Evolutionary conservation across 2,329 filamentous ascomycete species (phyloP).

Genomic region (Cladosporium phlei): DNA sequence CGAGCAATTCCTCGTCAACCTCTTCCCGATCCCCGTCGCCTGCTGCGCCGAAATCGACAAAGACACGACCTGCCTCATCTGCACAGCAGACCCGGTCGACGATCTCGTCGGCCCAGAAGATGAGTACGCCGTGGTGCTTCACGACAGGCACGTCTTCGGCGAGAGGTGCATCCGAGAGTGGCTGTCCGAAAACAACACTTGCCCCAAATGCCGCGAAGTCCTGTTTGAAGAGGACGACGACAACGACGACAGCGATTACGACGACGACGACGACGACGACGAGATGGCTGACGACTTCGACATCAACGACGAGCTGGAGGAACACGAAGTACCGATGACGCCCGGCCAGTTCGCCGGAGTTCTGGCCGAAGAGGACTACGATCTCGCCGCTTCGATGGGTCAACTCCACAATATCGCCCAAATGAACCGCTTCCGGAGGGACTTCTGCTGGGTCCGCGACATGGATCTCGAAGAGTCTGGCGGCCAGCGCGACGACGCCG

Average conservation of each 20-base stretch:
- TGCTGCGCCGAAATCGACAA: not conserved
- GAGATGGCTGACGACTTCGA: no score
- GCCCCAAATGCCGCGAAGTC: not conserved
- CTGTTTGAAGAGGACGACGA: not conserved
- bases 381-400: no score
- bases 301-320: not conserved
- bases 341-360: no score
- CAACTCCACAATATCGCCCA: no score
- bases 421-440: no score
- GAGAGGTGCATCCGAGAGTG: conserved; percentile 1
- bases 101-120: not conserved
- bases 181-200: not conserved
- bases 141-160: conserved; percentile 1
- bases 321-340: no score
- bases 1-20: conserved; percentile 1
- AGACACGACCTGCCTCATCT: conserved; percentile 1
- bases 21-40: not conserved
- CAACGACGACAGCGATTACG: not conserved
- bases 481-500: no score
- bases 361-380: no score
- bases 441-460: no score
- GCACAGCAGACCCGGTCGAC: not conserved
- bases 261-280: not conserved
- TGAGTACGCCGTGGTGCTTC: conserved; percentile 4
- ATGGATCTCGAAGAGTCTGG: no score